Conservation (phyloP, 768 basidiomycete genomes). For the Mycena chlorophos region DNA sequence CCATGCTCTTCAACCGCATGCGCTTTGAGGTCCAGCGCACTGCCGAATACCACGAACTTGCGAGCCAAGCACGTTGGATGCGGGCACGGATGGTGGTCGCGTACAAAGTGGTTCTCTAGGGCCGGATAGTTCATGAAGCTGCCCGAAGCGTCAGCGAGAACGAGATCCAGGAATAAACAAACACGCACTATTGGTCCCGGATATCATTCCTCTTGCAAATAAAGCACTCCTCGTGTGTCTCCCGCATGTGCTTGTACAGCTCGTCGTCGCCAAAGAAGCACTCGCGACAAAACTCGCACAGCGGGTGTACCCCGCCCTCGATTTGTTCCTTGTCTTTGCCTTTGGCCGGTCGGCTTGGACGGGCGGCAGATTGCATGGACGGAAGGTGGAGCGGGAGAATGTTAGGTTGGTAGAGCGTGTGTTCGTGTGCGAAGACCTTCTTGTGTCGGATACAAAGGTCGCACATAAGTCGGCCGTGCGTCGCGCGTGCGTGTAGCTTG, state of each 20-base stretch:
- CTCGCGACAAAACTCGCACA: conserved; percentile 89
- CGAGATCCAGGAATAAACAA: not conserved
- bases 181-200: conserved; percentile 80
- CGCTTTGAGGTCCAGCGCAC: conserved; percentile 83
- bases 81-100: conserved; percentile 75
- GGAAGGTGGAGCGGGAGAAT: conserved; percentile 73
- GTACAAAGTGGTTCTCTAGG: conserved; percentile 75
- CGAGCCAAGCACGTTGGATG: conserved; percentile 73
- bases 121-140: conserved; percentile 82
- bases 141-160: not conserved
- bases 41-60: conserved; percentile 95
- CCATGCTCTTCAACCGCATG: conserved; percentile 88
- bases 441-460: conserved; percentile 87
- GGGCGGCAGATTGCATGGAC: conserved; percentile 47
- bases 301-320: conserved; percentile 73
- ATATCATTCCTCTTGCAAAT: conserved; percentile 84
- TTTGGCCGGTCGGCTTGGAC: conserved; percentile 40
- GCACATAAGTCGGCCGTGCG: conserved; percentile 80
- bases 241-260: conserved; percentile 90
- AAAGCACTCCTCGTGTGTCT: conserved; percentile 95
- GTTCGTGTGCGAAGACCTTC: conserved; percentile 96
- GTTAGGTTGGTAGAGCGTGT: conserved; percentile 73
- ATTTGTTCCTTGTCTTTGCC: conserved; percentile 51
- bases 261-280: conserved; percentile 94
- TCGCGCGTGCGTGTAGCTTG: conserved; percentile 75